Base-by-base conservation (phyloP, 1,139 yeast genomes). In the Zygoascus meyerae region DNA sequence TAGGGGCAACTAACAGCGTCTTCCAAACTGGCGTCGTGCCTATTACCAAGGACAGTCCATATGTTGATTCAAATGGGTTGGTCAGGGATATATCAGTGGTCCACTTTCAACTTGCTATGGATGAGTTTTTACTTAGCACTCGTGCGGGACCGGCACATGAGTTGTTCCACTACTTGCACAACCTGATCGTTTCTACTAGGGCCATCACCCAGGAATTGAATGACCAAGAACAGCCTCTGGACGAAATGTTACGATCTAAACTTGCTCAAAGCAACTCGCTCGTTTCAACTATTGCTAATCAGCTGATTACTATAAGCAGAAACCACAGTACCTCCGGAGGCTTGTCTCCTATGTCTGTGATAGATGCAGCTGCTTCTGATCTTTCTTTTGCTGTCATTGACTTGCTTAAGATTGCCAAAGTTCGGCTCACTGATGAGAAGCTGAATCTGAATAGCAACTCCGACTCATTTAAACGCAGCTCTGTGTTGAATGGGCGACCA, bases 291-390 rank as follows among this genome's bases (percentile, higher is more conserved):
- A 75, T 95, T 0, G 77, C 86, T 11, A 80, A 89, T 28, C 89
- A 84, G 66, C 76, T 83, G 1, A 78, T 90, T 43, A 81, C 95
- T 3, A 77, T 92, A 0, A 77, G 95, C 0, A 75, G 96, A 58
- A 87, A 87, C 61, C 86, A 72, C 63, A 80, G 86, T 1, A 69
- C 80, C 5, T 81, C 85, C 52, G 71, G 77, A 5, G 75, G 75
- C 7, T 60, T 86, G 11, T 68, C 87, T 46, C 97, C 97, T 1
- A 75, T 75, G 48, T 70, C 85, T 32, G 75, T 89, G 8, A 73
- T 90, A 34, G 86, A 87, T 65, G 79, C 90, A 21, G 83, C 97
- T 0, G 70, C 87, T 9, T 77, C 86, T 32, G 96, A 89, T 60
- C 68, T 90, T 40, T 74, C 82, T 11, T 83, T 82, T 58, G 74